Percentiles rank a stretch among this genome's conserved stretches.
phyloP scores from a whole-genome alignment of 768 basidiomycete genomes.

The Hysterangium stoloniferum region DNA sequence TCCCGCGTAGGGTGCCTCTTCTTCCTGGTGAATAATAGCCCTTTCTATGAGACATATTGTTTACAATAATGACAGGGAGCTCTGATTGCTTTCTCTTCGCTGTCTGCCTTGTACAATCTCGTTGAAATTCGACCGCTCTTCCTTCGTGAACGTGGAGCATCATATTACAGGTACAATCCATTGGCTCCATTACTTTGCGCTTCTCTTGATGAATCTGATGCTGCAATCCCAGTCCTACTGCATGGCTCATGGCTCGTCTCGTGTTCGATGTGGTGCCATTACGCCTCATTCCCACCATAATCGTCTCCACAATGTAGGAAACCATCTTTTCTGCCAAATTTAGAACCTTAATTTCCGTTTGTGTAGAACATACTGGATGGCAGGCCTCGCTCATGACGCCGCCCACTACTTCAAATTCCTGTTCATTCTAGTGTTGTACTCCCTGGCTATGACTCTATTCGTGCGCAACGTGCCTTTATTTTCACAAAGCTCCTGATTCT shows the following conservation, averaged over 20 bases:
- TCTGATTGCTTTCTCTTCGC: slow-evolving; percentile 81
- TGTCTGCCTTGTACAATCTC: slow-evolving; percentile 87
- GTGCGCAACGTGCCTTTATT: slow-evolving; percentile 34
- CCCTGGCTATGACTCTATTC: slow-evolving; percentile 78
- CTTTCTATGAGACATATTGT: background rate
- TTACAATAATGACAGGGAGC: slow-evolving; percentile 49
- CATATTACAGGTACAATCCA: slow-evolving; percentile 66
- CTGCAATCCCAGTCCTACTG: slow-evolving; percentile 57
- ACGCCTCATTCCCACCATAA: slow-evolving; percentile 80
- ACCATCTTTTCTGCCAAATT: slow-evolving; percentile 3
- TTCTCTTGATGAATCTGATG: background rate
- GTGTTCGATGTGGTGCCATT: slow-evolving; percentile 87
- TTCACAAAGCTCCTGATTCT: no score
- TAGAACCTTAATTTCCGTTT: background rate
- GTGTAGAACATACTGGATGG: slow-evolving; percentile 87
- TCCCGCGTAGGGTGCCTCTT: slow-evolving; percentile 90
- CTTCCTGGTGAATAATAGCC: slow-evolving; percentile 56
- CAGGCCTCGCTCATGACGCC: slow-evolving; percentile 71
- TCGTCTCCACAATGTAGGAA: slow-evolving; percentile 80
- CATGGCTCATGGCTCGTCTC: slow-evolving; percentile 86
- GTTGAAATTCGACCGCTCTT: slow-evolving; percentile 81
- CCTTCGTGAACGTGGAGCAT: slow-evolving; percentile 78
- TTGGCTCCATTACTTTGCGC: background rate
- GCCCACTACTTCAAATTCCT: slow-evolving; percentile 92
- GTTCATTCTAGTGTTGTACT: slow-evolving; percentile 80